Evolutionary conservation across 1,284 basidiomycete species (phyloP), one percentile per base, ranked within the genome.

Genomic region (Moesziomyces parantarcticus): DNA sequence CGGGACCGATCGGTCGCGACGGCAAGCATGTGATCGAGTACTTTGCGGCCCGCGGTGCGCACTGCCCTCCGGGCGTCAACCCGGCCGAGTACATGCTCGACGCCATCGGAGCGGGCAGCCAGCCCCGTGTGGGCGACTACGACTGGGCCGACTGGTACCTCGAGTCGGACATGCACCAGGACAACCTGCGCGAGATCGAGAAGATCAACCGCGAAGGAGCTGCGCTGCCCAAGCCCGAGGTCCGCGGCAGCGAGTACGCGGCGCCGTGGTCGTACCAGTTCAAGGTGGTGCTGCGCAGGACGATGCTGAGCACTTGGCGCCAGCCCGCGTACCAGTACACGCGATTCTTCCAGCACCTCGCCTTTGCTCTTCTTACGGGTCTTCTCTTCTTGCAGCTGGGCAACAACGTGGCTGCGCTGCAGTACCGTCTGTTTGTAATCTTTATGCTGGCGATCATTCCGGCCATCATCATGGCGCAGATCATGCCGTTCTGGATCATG

Each of bases 401-500:
- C 50, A 85, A 88, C 76, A 90, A 89, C 64, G 70, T 89, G 41
- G 88, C 90, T 48, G 89, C 91, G 48, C 85, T 97, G 26, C 92
- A 97, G 81, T 95, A 93, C 86, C 88, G 92, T 40, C 88, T 93
- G 39, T 94, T 94, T 84, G 88, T 87, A 25, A 89, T 92, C 53
- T 80, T 74, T 14, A 77, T 64, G 57, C 50, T 85, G 83, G 86
- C 87, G 18, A 88, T 92, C 46, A 83, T 92, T 26, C 91, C 92
- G 20, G 90, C 90, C 25, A 88, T 93, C 73, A 86, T 93, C 73
- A 91, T 92, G 87, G 85, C 88, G 2, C 91, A 92, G 84, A 90
- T 94, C 60, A 91, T 93, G 84, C 92, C 93, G 0, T 92, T 78
- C 85, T 96, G 93, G 87, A 92, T 96, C 79, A 87, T 90, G 84